Base-by-base conservation (phyloP, 1,139 yeast genomes). In the Nematodospora anomalae region DNA sequence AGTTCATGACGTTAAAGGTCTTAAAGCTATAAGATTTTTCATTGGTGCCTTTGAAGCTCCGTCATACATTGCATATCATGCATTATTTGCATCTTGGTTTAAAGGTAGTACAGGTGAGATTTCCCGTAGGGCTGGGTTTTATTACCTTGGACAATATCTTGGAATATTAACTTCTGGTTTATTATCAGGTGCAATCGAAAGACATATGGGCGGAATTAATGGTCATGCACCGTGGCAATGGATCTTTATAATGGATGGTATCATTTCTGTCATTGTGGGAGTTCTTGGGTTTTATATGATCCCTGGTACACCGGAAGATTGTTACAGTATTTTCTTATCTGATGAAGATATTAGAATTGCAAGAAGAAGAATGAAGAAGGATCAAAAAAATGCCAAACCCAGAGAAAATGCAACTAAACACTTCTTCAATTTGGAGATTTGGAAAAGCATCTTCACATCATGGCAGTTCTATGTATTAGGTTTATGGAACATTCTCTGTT, bases 171-270 rank as follows among this genome's bases (percentile, higher is more conserved):
- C 85, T 4, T 71, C 84, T 4, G 86, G 88, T 29, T 70, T 80
- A 35, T 60, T 83, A 23, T 82, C 83, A 35, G 76, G 83, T n/a
- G 76, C 80, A 6, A 74, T 80, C 32, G 76, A 64, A 49, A 58
- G 73, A 33, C 49, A 57, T 16, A 56, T 83, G 49, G 62, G 68
- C 38, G 79, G 77, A 21, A 57, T 55, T 4, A 56, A 57, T 38
- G 83, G 85, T 1, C 60, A 77, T 23, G 69, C 61, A 23, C 79
- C 85, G 9, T 83, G 89, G 89, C 72, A 80, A 60, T 83, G 89
- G 88, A 76, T 80, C 59, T 83, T 79, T 52, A 73, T 83, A 41
- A 71, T 83, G 44, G 88, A 83, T 55, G 84, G 83, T 6, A 57
- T 78, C 32, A 66, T 81, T 27, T 76, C 88, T 2, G 51, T 81